These are phyloP conservation scores for Exophiala phaeomuriformis DNA, from an alignment of 2,329 filamentous ascomycete species.

Conservation along the genomic window DNA sequence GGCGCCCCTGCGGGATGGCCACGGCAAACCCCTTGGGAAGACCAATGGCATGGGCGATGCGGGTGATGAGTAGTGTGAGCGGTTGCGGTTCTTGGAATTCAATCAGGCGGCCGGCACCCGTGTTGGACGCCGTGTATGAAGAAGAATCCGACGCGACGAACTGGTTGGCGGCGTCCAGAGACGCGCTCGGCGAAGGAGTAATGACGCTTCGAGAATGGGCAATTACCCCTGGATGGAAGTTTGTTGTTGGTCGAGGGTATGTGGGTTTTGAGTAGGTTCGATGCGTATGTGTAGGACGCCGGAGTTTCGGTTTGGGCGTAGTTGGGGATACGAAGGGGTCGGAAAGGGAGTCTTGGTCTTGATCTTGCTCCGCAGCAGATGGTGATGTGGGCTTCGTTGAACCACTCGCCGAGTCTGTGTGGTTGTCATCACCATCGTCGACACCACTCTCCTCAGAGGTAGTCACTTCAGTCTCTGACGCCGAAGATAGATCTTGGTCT, in stretches of 20 bases:
- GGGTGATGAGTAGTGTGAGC: constrained; percentile 53
- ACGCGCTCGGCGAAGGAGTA: constrained; percentile 40
- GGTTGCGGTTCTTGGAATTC: constrained; percentile 48
- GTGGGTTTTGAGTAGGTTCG: constrained; percentile 36
- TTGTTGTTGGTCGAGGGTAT: constrained; percentile 32
- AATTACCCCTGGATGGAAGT: constrained; percentile 34
- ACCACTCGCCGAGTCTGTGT: neutral
- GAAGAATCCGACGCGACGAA: constrained; percentile 30
- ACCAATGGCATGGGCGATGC: constrained; percentile 56
- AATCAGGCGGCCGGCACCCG: constrained; percentile 56
- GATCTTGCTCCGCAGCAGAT: constrained; percentile 6
- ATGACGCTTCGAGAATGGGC: constrained; percentile 49
- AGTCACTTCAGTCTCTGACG: constrained; percentile 27
- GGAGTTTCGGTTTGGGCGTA: constrained; percentile 11
- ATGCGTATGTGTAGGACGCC: constrained; percentile 13
- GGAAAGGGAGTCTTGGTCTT: constrained; percentile 24
- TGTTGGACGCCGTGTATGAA: constrained; percentile 38
- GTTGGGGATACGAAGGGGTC: constrained; percentile 31
- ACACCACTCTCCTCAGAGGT: constrained; percentile 18
- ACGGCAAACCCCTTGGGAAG: constrained; percentile 59
- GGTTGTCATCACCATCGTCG: neutral
- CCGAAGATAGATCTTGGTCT: constrained; percentile 11
- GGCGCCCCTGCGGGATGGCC: constrained; percentile 54
- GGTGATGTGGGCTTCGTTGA: constrained; percentile 21
- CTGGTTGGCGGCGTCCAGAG: constrained; percentile 27